phyloP scores from a whole-genome alignment of 352 stramenopile species.

The Pythium pyrilobum region DNA sequence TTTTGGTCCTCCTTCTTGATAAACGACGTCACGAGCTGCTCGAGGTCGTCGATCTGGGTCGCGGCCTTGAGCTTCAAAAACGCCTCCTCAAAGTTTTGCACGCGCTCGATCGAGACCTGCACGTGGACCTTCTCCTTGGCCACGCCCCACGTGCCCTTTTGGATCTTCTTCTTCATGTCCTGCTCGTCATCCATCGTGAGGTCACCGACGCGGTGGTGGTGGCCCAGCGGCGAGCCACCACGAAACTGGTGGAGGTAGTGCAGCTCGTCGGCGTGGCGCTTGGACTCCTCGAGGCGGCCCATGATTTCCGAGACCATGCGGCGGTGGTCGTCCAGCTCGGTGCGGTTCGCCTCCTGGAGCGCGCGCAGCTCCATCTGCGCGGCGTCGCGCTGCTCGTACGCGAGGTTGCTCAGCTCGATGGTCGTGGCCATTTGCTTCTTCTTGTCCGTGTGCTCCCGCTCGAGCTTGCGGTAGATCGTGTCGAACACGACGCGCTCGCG shows the following conservation, averaged over 20 bases:
- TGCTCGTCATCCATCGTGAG: slow-evolving; percentile 55
- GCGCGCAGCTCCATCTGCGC: slow-evolving; percentile 90
- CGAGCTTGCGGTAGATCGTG: slow-evolving; percentile 91
- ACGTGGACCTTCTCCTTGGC: slow-evolving; percentile 86
- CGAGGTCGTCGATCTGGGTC: slow-evolving; percentile 90
- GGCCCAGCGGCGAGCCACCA: slow-evolving; percentile 20
- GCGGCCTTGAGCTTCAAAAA: slow-evolving; percentile 93
- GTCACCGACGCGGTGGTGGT: slow-evolving; percentile 24
- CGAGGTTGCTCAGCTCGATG: slow-evolving; percentile 93
- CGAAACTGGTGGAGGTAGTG: slow-evolving; percentile 24
- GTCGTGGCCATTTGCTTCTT: slow-evolving; percentile 95
- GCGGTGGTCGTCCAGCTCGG: slow-evolving; percentile 70
- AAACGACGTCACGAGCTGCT: slow-evolving; percentile 90
- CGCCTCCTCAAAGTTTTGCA: slow-evolving; percentile 94
- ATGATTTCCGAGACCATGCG: slow-evolving; percentile 52
- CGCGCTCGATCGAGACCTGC: slow-evolving; percentile 84
- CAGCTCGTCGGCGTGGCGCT: slow-evolving; percentile 33
- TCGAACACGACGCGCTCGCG: slow-evolving; percentile 94
- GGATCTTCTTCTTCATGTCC: slow-evolving; percentile 67
- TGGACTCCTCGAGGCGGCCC: slow-evolving; percentile 55
- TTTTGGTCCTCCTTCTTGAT: slow-evolving; percentile 97
- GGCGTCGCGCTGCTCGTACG: slow-evolving; percentile 94
- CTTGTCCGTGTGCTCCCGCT: slow-evolving; percentile 91
- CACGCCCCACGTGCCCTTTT: slow-evolving; percentile 75
- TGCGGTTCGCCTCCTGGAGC: slow-evolving; percentile 89